Evolutionary conservation across 805 yeast genomes (phyloP).

Genomic region (Candida peoriensis): DNA sequence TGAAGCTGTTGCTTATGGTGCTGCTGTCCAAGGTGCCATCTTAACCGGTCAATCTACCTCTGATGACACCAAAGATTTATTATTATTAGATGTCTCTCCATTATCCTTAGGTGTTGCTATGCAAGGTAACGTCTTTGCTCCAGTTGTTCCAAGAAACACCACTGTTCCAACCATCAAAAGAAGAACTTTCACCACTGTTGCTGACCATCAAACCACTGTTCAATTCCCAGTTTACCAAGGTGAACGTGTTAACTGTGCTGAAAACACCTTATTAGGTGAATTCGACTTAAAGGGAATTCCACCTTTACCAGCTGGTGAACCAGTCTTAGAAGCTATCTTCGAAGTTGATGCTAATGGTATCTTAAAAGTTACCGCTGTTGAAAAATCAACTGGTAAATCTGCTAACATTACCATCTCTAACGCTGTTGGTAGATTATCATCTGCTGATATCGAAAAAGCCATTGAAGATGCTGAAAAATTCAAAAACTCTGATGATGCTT

Average conservation of each 20-base stretch:
- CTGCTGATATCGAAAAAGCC: conserved; percentile 97
- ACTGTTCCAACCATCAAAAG: conserved; percentile 99
- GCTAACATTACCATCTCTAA: conserved; percentile 98
- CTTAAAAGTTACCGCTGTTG: conserved; percentile 97
- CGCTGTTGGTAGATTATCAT: conserved; percentile 97
- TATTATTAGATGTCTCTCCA: conserved; percentile 86
- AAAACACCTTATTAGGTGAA: conserved; percentile 97
- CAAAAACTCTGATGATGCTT: conserved; percentile 98
- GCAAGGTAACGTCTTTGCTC: conserved; percentile 99
- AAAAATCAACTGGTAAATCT: conserved; percentile 97
- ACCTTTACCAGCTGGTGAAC: conserved; percentile 99
- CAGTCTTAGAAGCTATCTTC: conserved; percentile 98
- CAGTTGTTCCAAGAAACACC: conserved; percentile 98
- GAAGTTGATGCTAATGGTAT: conserved; percentile 99
- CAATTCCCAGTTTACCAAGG: conserved; percentile 88
- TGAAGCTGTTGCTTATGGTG: conserved; percentile 87
- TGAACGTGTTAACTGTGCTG: conserved; percentile 98
- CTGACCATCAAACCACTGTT: conserved; percentile 81
- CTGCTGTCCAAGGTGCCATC: conserved; percentile 86
- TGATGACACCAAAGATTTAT: conserved; percentile 87
- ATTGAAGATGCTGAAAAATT: conserved; percentile 97
- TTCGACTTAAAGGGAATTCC: conserved; percentile 89
- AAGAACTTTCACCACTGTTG: conserved; percentile 87
- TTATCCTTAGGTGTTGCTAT: conserved; percentile 99
- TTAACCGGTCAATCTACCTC: conserved; percentile 78